phyloP scores from a whole-genome alignment of 306 rosid genomes.

The Crataegus laevigata region DNA sequence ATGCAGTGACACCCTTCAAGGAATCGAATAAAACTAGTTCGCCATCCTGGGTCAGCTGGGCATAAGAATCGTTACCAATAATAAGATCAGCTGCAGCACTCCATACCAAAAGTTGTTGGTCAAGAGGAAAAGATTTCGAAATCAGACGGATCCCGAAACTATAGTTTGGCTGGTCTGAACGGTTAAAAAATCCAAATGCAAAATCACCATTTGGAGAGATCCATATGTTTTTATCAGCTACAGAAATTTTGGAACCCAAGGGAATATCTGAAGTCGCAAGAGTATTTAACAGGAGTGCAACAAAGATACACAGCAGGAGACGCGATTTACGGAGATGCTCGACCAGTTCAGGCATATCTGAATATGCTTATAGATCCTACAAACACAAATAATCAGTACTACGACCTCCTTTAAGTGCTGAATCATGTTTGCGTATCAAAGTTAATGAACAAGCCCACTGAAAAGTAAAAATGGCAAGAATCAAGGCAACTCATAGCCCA shows the following conservation, averaged over 20 bases:
- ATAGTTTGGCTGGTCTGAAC: conserved; percentile 41
- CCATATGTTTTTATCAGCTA: conserved; percentile 43
- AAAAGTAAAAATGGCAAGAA: background rate
- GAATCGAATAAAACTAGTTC: conserved; percentile 58
- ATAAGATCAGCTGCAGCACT: conserved; percentile 46
- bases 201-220: conserved; percentile 66
- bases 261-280: conserved; percentile 43
- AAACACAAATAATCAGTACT: conserved; percentile 9
- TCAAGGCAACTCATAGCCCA: background rate
- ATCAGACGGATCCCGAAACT: conserved; percentile 63
- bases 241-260: conserved; percentile 58
- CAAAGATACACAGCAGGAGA: conserved; percentile 30
- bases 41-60: conserved; percentile 46
- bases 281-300: conserved; percentile 36
- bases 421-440: background rate
- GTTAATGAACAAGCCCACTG: background rate
- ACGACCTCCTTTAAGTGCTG: background rate
- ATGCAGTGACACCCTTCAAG: conserved; percentile 19
- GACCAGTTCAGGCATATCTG: conserved; percentile 46
- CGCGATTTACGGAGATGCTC: conserved; percentile 21
- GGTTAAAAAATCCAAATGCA: conserved; percentile 59
- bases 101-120: conserved; percentile 56
- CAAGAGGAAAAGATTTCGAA: conserved; percentile 44
- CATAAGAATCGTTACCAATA: conserved; percentile 56
- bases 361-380: conserved; percentile 14